Evolutionary conservation across 2,329 filamentous ascomycete genomes (phyloP).

Genomic region (Clonostachys solani): DNA sequence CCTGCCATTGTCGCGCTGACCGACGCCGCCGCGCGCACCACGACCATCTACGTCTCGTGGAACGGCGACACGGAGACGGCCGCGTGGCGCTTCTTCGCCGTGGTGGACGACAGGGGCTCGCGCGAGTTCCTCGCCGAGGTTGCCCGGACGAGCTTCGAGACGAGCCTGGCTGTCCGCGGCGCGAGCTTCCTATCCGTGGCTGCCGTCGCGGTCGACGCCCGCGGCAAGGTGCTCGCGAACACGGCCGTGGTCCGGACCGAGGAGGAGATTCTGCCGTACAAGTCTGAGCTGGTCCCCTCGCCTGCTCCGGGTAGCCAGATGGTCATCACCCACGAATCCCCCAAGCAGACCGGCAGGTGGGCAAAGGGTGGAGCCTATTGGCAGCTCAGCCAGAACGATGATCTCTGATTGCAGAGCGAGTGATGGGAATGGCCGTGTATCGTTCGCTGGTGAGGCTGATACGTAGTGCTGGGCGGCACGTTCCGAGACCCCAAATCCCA

Average conservation of each 20-base stretch:
- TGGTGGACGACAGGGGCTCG: conserved; percentile 22
- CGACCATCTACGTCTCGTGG: conserved; percentile 44
- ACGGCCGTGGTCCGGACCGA: conserved; percentile 13
- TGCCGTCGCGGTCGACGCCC: conserved; percentile 15
- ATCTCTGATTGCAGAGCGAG: too few species aligned
- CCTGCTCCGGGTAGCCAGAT: too few species aligned
- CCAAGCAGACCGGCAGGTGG: too few species aligned
- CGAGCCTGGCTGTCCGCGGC: conserved; percentile 14
- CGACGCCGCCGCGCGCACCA: conserved; percentile 6
- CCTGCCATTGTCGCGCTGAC: conserved; percentile 14
- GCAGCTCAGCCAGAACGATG: too few species aligned
- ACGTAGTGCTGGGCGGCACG: too few species aligned
- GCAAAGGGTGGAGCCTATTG: too few species aligned
- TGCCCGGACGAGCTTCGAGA: conserved; percentile 38
- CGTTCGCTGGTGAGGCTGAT: too few species aligned
- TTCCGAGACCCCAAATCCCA: too few species aligned
- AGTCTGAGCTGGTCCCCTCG: background rate
- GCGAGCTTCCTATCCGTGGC: conserved; percentile 8
- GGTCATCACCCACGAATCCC: too few species aligned
- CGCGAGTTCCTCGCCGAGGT: conserved; percentile 29
- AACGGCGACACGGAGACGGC: conserved; percentile 44
- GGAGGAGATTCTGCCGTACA: conserved; percentile 9
- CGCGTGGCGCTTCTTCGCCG: conserved; percentile 44
- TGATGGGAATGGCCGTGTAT: too few species aligned
- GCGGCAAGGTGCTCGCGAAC: conserved; percentile 10